Base-by-base conservation (phyloP, 345 rosid species). In the Gossypium bickii region DNA sequence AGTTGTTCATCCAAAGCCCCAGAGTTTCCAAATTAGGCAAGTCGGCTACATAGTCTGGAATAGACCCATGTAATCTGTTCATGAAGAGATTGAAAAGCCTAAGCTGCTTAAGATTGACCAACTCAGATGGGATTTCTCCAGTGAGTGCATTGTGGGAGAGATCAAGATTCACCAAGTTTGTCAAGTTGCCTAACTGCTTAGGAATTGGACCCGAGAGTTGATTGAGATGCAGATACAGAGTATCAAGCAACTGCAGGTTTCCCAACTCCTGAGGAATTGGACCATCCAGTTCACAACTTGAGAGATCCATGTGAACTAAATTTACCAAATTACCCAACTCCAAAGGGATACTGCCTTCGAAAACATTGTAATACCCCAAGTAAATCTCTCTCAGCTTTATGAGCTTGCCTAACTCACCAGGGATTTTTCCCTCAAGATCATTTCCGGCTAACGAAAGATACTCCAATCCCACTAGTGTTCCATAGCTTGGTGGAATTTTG, bases 1-100 rank as follows among this genome's bases (percentile, higher is more conserved):
- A 84, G 76, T 88, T 90, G 82, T 90, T 90, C 70, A 63, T 75
- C 94, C 94, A 90, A 3, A 90, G 83, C 44, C 64, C 84, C 58
- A 88, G 83, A 48, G 81, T 80, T 53, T 86, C 85, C 67, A 90
- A 53, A 47, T 80, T 77, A 0, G 90, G 87, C 59, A 90, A 80
- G 62, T 82, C 88, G 0, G 90, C 84, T 1, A 88, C 56, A 74
- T 72, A 87, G 60, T 62, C 85, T 24, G 94, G 94, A 70, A 88
- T 87, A 9, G 86, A 82, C 1, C 94, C 94, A 12, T 90, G 90
- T 58, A 90, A 67, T 63, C 79, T 84, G 81, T 90, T 90, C 61
- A 87, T 81, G 79, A 90, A 88, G 24, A 90, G 84, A 71, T 88
- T 85, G 68, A 86, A 68, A 9, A 90, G 85, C 74, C 56, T 81